Base-by-base conservation (phyloP, 139 green algal genomes). In the Ulvella scutata region DNA sequence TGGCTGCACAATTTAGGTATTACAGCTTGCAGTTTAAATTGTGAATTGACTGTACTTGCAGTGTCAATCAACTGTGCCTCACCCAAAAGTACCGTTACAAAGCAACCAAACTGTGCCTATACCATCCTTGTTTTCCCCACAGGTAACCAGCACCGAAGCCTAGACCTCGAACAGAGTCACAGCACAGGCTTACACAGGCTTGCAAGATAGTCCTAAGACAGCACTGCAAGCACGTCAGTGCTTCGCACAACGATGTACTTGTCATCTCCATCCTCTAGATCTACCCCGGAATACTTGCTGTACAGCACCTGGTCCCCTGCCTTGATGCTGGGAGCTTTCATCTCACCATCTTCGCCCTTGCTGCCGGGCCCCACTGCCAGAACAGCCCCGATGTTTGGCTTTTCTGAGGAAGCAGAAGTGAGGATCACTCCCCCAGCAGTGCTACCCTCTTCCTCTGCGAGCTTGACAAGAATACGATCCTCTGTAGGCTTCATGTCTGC, bases 351-450 rank as follows among this genome's bases (percentile, higher is more conserved):
- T 26, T 67, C 51, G 9, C 51, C 51, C 37, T 43, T 43, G 59
- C 76, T 78, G 9, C 75, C 75, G 4, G 75, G 75, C 33, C 75
- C 75, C 13, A 78, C 61, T 4, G 75, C 75, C 33, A 79, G 20
- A 10, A 74, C 62, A 28, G 38, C 38, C 28, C 83, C 83, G 37
- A 79, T 83, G 31, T 74, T 59, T 23, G 83, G 83, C 82, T 85
- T 87, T 62, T 88, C 83, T 43, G 79, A 78, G n/a, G 75, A 62
- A 21, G 36, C 72, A 29, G 77, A 79, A 4, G 82, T 84, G 20
- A 88, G 75, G 34, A 88, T 60, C 35, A 88, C 76, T 23, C 83
- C 83, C 13, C 78, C 82, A 40, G 75, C 39, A 9, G 82, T 87
- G 62, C 75, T 82, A 38, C 40, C 40, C 67, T 85, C 82, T 4